Percentiles rank a stretch among this genome's conserved stretches.
phyloP scores from a whole-genome alignment of 108 stramenopile species.

The Fistulifera pelliculosa region DNA sequence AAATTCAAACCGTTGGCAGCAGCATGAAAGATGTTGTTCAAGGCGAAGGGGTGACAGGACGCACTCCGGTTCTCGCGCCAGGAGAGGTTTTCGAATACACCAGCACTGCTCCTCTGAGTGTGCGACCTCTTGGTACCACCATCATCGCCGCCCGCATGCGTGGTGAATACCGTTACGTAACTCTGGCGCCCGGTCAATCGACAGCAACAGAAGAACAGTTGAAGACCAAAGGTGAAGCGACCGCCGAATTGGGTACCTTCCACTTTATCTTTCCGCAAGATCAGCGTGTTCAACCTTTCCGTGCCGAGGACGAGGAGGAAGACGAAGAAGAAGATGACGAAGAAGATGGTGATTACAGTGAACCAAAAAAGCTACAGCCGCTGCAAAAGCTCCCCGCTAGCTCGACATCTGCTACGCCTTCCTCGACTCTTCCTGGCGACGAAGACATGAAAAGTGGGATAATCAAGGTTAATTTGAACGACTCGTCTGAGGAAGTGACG shows the following conservation, averaged over 20 bases:
- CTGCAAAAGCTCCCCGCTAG: constrained; percentile 12
- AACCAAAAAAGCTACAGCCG: constrained; percentile 10
- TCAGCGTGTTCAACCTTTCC: constrained; percentile 71
- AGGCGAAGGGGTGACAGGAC: constrained; percentile 86
- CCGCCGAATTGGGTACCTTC: constrained; percentile 62
- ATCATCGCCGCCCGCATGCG: constrained; percentile 77
- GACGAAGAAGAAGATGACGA: constrained; percentile 80
- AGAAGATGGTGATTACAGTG: constrained; percentile 19
- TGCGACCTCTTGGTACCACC: constrained; percentile 75
- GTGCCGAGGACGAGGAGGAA: constrained; percentile 56
- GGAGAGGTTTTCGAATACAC: constrained; percentile 92
- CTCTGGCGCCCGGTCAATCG: constrained; percentile 48
- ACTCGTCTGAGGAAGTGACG: constrained; percentile 59
- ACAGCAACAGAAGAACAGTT: constrained; percentile 66
- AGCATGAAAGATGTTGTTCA: constrained; percentile 83
- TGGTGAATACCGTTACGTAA: constrained; percentile 73
- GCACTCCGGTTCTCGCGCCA: constrained; percentile 82
- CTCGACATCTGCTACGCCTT: constrained; percentile 11
- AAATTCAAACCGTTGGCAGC: constrained; percentile 84
- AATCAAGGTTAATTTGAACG: constrained; percentile 38
- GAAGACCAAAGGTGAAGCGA: constrained; percentile 62
- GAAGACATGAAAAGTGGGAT: constrained; percentile 76
- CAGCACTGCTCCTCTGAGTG: constrained; percentile 70
- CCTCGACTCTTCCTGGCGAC: constrained; percentile 67
- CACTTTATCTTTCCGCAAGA: constrained; percentile 85